These are phyloP conservation scores for Fusarium keratoplasticum DNA, from an alignment of 2,329 filamentous ascomycete species.

Conservation along the genomic window DNA sequence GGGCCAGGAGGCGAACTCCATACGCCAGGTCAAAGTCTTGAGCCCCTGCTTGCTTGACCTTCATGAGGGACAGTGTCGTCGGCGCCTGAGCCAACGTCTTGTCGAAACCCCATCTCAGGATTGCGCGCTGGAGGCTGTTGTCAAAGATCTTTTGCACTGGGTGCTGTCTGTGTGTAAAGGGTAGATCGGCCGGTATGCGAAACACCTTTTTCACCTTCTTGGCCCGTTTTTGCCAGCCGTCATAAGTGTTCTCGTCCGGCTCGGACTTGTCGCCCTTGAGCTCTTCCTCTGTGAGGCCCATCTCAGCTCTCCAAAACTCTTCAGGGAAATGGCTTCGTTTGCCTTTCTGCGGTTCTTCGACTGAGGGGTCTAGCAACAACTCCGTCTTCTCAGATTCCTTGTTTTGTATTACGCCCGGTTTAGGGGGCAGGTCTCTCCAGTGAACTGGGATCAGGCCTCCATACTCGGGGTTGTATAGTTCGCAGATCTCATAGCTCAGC, in stretches of 20 bases:
- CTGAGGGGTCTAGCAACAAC: slow-evolving; percentile 18
- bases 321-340: slow-evolving; percentile 33
- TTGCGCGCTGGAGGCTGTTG: slow-evolving; percentile 50
- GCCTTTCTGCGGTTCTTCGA: slow-evolving; percentile 12
- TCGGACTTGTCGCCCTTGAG: not conserved
- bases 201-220: slow-evolving; percentile 3
- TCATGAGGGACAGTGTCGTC: slow-evolving; percentile 16
- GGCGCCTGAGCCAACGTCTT: slow-evolving; percentile 45
- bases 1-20: slow-evolving; percentile 52
- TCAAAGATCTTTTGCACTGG: slow-evolving; percentile 62
- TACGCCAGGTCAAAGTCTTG: slow-evolving; percentile 49
- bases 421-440: slow-evolving; percentile 54
- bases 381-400: not conserved
- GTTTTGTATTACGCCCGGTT: not conserved
- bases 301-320: slow-evolving; percentile 40
- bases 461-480: slow-evolving; percentile 50
- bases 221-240: not conserved
- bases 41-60: slow-evolving; percentile 16
- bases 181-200: slow-evolving; percentile 55
- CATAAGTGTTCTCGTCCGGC: not conserved
- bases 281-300: slow-evolving; percentile 23
- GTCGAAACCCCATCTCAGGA: slow-evolving; percentile 61
- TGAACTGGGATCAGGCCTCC: slow-evolving; percentile 57
- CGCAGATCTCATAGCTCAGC: slow-evolving; percentile 56
- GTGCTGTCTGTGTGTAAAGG: slow-evolving; percentile 55